phyloP scores from a whole-genome alignment of 2,329 filamentous ascomycete genomes.

The Alternaria infectoria region DNA sequence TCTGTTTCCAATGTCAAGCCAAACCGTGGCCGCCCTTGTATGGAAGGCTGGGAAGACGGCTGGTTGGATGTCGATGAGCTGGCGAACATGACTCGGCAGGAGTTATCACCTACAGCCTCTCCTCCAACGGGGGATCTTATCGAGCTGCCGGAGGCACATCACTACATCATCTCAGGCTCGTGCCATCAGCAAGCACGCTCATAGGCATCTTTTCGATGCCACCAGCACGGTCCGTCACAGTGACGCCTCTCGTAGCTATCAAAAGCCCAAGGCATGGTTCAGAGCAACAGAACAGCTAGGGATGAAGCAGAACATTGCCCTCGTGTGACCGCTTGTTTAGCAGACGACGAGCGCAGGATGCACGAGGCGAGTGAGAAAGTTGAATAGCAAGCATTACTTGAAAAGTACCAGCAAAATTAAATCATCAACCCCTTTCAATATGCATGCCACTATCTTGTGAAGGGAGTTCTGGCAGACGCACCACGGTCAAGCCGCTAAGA shows the following conservation, averaged over 20 bases:
- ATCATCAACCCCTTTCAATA: slow-evolving; percentile 17
- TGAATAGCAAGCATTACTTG: slow-evolving; percentile 24
- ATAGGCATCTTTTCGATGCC: slow-evolving; percentile 18
- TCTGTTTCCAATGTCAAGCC: slow-evolving; percentile 7
- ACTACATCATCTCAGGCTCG: slow-evolving; percentile 13
- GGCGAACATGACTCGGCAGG: slow-evolving; percentile 19
- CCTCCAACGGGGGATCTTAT: slow-evolving; percentile 8
- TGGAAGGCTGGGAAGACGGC: slow-evolving; percentile 13
- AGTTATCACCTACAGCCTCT: slow-evolving; percentile 1
- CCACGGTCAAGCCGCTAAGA: slow-evolving; percentile 31
- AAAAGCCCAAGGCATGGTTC: slow-evolving; percentile 17
- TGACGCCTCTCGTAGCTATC: slow-evolving; percentile 28
- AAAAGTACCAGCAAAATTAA: slow-evolving; percentile 15
- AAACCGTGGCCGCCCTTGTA: slow-evolving; percentile 20
- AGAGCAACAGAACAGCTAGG: slow-evolving; percentile 1
- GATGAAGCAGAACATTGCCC: slow-evolving; percentile 3
- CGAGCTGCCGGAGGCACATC: slow-evolving; percentile 12
- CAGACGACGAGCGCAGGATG: slow-evolving; percentile 10
- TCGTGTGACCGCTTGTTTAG: neutral
- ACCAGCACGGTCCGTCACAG: slow-evolving; percentile 23
- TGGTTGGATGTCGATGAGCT: slow-evolving; percentile 24
- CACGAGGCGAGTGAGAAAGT: slow-evolving; percentile 20
- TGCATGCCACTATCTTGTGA: slow-evolving; percentile 17
- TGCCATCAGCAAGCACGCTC: slow-evolving; percentile 13
- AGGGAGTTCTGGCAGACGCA: slow-evolving; percentile 9